Percentiles rank a stretch among this genome's conserved stretches.
These are phyloP conservation scores for Acanthamoeba lenticulata DNA, from an alignment of 208 protist species.

Conservation along the genomic window DNA sequence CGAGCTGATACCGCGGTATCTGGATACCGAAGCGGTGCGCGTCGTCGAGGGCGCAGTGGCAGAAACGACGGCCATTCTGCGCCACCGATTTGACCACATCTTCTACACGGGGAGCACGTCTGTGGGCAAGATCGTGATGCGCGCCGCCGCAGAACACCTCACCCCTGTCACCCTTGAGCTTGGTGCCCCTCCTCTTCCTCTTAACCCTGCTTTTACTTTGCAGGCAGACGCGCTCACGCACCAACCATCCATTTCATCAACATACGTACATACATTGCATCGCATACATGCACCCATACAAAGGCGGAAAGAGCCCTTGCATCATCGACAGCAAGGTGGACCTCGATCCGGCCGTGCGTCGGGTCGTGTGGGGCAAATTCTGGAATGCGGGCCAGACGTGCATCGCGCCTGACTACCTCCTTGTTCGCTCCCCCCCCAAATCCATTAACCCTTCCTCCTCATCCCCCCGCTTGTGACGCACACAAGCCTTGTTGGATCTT, in stretches of 20 bases:
- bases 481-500: not conserved
- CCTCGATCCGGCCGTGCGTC: constrained; percentile 81
- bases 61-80: constrained; percentile 88
- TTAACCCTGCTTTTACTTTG: too few relatives aligned
- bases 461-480: too few relatives aligned
- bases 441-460: not conserved
- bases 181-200: constrained; percentile 64
- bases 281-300: too few relatives aligned
- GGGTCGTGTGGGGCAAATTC: constrained; percentile 84
- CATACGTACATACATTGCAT: not conserved
- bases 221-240: not conserved
- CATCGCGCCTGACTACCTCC: constrained; percentile 91
- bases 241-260: too few relatives aligned
- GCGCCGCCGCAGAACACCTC: constrained; percentile 90
- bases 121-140: constrained; percentile 80
- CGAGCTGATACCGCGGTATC: constrained; percentile 75
- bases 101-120: constrained; percentile 91
- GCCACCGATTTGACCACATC: constrained; percentile 92
- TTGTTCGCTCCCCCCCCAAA: constrained; percentile 75
- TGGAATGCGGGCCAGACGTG: constrained; percentile 92
- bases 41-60: constrained; percentile 85
- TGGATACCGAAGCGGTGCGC: constrained; percentile 81
- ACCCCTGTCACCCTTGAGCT: constrained; percentile 94
- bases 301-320: constrained; percentile 93
- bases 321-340: constrained; percentile 88